Evolutionary conservation across 768 basidiomycete species (phyloP), one percentile per base, ranked within the genome.

Genomic region (Strobilomyces dryophilus): DNA sequence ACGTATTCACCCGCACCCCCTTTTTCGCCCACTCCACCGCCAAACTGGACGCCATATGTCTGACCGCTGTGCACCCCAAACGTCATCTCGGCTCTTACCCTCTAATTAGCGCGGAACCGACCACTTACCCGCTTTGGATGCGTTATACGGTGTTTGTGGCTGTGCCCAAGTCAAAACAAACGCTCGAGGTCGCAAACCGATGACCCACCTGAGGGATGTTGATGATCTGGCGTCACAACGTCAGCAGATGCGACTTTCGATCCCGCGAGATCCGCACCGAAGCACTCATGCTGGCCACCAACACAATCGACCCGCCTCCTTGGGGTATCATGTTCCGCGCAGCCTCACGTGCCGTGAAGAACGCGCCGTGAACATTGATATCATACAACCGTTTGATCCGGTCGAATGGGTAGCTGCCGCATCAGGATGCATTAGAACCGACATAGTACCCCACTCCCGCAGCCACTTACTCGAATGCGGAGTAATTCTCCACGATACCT

Each of bases 1-100:
- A 66, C 48, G 84, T 75, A 69, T 95, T 95, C 51, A 95, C 93
- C 49, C 93, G 82, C 54, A 95, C 85, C 44, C 85, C 85, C 58
- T 86, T 82, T 68, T 85, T 88, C 0, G 95, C 95, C 94, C 95
- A 98, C 73, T 98, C 95, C 24, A 98, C 92, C 1, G 89, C 95
- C 32, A 98, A 77, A 60, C 87, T 91, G 2, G 89, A 76, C 12
- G 92, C 92, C 91, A 98, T 91, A 65, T 98, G 95, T 61, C 88
- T 87, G 32, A 98, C 94, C 45, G 94, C 87, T 88, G 54, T 43
- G 29, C n/a, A 20, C 42, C 42, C 37, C 45, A 55, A 42, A 54
- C 45, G 59, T 55, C 54, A 61, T 10, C 17, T 12, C 18, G 9
- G 15, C 6, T 20, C 5, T n/a, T 21, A 24, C 24, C 24, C 24